Percentiles rank a stretch among this genome's conserved stretches.
Conservation (phyloP, 2,329 filamentous ascomycete species). For the Polychaeton citri region DNA sequence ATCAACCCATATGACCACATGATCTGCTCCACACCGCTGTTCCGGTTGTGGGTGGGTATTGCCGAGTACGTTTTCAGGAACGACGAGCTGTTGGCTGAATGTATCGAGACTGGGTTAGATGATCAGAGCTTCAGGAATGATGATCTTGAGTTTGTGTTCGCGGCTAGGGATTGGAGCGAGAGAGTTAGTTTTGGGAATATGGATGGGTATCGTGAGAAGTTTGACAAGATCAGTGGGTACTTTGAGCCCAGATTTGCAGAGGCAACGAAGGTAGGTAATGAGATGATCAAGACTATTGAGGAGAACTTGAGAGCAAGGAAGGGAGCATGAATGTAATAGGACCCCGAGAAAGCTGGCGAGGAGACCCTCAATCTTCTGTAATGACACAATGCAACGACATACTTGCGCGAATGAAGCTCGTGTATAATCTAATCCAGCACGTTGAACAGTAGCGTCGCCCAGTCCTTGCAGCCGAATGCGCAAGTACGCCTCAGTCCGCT, state of each 20-base stretch:
- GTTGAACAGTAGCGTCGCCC: no score
- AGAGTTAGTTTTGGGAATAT: slow-evolving; percentile 86
- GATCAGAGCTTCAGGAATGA: slow-evolving; percentile 90
- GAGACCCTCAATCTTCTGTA: no score
- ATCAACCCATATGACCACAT: slow-evolving; percentile 99
- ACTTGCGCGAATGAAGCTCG: no score
- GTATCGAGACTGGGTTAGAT: slow-evolving; percentile 71
- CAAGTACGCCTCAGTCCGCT: no score
- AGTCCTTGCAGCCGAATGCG: no score
- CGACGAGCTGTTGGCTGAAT: slow-evolving; percentile 64
- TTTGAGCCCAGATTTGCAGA: slow-evolving; percentile 84
- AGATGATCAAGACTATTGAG: slow-evolving; percentile 93
- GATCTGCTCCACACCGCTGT: slow-evolving; percentile 96
- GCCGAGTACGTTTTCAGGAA: slow-evolving; percentile 92
- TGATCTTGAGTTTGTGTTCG: slow-evolving; percentile 95
- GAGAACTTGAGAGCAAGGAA: slow-evolving; percentile 48
- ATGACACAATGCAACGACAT: no score
- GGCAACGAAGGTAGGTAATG: slow-evolving; percentile 76
- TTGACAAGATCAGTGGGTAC: slow-evolving; percentile 78
- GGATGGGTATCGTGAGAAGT: slow-evolving; percentile 81
- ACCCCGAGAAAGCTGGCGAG: background rate
- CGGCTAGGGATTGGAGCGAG: slow-evolving; percentile 90
- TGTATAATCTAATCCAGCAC: no score
- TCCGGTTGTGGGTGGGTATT: slow-evolving; percentile 93
- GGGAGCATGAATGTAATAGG: background rate